Evolutionary conservation across 495 filamentous ascomycete genomes (phyloP), one percentile per base, ranked within the genome.

Genomic region (Xylaria flabelliformis): DNA sequence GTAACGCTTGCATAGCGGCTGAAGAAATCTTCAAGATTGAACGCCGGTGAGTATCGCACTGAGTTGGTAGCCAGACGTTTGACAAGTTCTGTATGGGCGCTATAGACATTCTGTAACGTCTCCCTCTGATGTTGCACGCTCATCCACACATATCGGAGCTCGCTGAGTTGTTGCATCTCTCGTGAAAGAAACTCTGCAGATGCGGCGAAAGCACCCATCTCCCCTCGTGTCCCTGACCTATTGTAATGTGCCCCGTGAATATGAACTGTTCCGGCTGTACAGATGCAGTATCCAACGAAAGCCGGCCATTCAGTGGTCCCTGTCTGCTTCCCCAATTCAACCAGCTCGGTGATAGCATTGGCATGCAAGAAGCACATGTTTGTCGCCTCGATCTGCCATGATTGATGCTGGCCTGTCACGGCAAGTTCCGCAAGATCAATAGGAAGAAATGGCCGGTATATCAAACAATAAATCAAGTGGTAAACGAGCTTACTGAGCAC

Each of bases 301-400:
- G 89, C 90, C 0, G 93, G 92, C 92, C 92, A 95, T 77, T 94
- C 93, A 44, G 94, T 88, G 9, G 90, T 85, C 4, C 89, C 84
- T 34, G 83, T 83, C 75, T 86, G 87, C 61, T 89, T 88, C 1
- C 91, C 92, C 26, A 95, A 87, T 77, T 94, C 91, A 24, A 95
- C 92, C 1, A 97, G 83, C 73, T 95, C 93, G 6, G 91, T 90
- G 64, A 97, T 94, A 0, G 93, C 92, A 79, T 95, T 97, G 10
- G 93, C 92, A 74, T 97, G 93, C 19, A 92, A 85, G 79, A 97
- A 95, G 79, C 93, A 95, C 64, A 94, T 86, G 71, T 94, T 94
- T 0, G 93, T 95, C 0, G 93, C 91, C 75, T 94, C 92, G 64
- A 95, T 95, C 79, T 95, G 93, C 93, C 93, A 97, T 44, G 92